Base-by-base conservation (phyloP, 306 rosid genomes). In the Casuarina equisetifolia region DNA sequence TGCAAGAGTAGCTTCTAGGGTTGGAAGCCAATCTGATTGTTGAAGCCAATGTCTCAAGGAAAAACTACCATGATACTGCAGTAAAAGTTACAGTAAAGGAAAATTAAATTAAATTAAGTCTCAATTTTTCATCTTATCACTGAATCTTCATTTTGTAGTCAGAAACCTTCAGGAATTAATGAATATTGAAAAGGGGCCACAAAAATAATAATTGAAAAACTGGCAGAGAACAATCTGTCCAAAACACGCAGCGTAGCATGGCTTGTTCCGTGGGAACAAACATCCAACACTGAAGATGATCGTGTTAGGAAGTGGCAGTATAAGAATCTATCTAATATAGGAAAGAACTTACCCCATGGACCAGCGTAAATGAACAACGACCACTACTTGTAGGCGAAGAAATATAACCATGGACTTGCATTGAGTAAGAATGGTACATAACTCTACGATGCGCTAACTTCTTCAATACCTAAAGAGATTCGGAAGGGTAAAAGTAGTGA, bases 1-100 rank as follows among this genome's bases (percentile, higher is more conserved):
- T 74, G 96, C 97, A 85, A 95, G 98, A 79, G 97, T 92, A 81
- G 96, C 98, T 84, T 95, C 98, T 76, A 95, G 85, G 71, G 97
- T 95, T 79, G 97, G 98, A 78, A 95, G 97, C 98, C 98, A 95
- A 84, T 95, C 97, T 59, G 97, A 88, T 73, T 84, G 97, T 82
- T 83, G 97, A 75, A 95, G 97, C 98, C 98, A 95, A 71, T 95
- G 98, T 76, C 96, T 88, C 83, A 92, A 86, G 84, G 98, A 95
- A 88, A 95, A 95, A 86, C 98, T 95, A 71, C 95, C 97, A 79
- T 95, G 98, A 82, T 95, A 93, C 98, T 95, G 88, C 88, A 81
- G 73, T 20, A 55, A 70, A 61, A 75, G 40, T 67, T 17, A 42
- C n/a, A 79, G 6, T 67, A 12, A 57, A 52, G 5, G 40, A 77